Evolutionary conservation across 2,329 filamentous ascomycete species (phyloP).

Genomic region (Fusarium kyushuense): DNA sequence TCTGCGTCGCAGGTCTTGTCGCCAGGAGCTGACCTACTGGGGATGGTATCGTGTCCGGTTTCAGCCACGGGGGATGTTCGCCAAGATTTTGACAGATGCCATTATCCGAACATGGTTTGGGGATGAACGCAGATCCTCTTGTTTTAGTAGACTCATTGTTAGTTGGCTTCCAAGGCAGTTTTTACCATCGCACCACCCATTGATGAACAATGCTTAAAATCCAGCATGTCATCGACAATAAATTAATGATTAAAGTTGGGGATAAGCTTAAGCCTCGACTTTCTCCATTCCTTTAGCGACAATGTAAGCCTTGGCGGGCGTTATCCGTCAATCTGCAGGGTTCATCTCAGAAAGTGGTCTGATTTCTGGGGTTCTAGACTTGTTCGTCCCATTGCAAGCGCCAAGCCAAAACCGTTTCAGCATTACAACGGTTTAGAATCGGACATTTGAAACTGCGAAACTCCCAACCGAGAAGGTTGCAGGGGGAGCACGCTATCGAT

Average conservation of each 20-base stretch:
- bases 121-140: background rate
- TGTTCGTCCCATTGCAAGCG: background rate
- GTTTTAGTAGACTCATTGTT: background rate
- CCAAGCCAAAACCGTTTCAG: slow-evolving; percentile 8
- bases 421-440: background rate
- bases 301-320: background rate
- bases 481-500: background rate
- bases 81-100: background rate
- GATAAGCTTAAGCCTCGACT: background rate
- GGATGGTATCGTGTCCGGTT: background rate
- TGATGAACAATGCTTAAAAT: background rate
- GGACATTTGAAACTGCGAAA: background rate
- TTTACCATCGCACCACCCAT: background rate
- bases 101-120: too few relatives aligned
- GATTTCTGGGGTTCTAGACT: slow-evolving; percentile 4
- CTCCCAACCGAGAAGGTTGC: background rate
- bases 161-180: background rate
- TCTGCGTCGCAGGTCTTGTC: slow-evolving; percentile 1
- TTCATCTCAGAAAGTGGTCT: background rate
- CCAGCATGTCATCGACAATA: background rate
- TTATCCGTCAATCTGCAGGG: background rate
- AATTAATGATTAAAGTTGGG: background rate
- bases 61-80: background rate
- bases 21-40: background rate
- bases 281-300: background rate